Evolutionary conservation across 2,329 filamentous ascomycete genomes (phyloP).

Genomic region (Fusarium nanum): DNA sequence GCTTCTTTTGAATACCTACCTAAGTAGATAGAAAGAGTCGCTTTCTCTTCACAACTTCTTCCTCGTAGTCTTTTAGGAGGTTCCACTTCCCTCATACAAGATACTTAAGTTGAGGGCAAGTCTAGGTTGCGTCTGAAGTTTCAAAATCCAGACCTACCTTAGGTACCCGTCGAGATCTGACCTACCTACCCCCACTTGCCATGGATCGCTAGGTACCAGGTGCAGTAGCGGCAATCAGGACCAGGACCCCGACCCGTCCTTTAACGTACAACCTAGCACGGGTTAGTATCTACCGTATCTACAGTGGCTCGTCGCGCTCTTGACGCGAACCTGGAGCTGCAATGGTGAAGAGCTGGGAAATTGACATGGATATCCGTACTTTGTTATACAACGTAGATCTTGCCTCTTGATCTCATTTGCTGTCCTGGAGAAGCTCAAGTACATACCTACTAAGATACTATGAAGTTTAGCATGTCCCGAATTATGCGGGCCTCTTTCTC

Average conservation of each 20-base stretch:
- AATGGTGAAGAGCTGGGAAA: neutral
- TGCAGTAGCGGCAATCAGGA: neutral
- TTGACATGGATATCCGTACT: neutral
- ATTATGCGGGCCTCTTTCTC: neutral
- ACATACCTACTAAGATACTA: neutral
- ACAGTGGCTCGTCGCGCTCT: neutral
- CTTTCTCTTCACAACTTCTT: neutral
- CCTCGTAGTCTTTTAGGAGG: neutral
- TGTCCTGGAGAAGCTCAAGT: neutral
- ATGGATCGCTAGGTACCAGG: neutral
- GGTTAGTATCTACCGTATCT: neutral
- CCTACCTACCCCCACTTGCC: neutral
- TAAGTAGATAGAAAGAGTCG: neutral
- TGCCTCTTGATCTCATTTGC: neutral
- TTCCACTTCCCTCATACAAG: neutral
- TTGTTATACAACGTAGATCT: neutral
- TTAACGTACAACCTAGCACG: neutral
- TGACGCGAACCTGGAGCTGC: neutral
- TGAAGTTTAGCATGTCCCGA: neutral
- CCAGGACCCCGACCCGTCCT: neutral
- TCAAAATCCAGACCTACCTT: neutral
- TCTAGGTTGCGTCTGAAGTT: neutral
- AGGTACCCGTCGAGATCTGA: neutral
- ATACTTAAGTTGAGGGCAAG: neutral
- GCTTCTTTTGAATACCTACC: neutral